These are phyloP conservation scores for Ramicandelaber brevisporus DNA, from an alignment of 192 early-diverging fungal genomes.

Conservation along the genomic window DNA sequence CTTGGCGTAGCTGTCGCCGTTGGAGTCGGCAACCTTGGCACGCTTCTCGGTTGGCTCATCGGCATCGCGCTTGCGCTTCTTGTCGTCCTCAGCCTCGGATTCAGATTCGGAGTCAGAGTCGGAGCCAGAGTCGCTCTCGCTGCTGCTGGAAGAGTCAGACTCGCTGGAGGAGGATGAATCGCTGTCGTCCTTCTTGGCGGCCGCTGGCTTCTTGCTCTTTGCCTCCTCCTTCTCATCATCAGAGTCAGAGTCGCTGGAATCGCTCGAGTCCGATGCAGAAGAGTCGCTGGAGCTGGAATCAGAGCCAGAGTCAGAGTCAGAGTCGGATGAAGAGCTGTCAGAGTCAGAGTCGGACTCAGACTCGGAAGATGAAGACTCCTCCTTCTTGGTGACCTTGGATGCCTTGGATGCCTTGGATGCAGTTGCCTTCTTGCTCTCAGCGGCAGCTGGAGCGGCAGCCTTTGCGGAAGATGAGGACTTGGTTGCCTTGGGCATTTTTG, in stretches of 20 bases:
- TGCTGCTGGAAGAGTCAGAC: constrained; percentile 12
- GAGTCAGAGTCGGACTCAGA: constrained; percentile 3
- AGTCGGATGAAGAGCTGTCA: constrained; percentile 5
- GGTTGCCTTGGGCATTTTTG: no score
- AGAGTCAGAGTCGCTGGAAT: constrained; percentile 16
- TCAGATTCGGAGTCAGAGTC: constrained; percentile 2
- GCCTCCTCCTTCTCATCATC: constrained; percentile 9
- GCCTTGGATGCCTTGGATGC: no score
- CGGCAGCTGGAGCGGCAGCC: no score
- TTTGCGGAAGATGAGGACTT: no score
- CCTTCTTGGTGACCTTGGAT: no score
- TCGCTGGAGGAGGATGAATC: constrained; percentile 2
- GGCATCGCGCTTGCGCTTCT: constrained; percentile 4
- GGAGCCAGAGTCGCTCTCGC: constrained; percentile 3
- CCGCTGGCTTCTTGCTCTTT: constrained; percentile 2
- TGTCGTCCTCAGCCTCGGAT: constrained; percentile 7
- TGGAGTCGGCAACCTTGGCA: constrained; percentile 7
- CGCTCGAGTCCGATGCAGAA: constrained; percentile 6
- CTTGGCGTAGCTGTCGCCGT: constrained; percentile 3
- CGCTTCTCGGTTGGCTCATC: constrained; percentile 7
- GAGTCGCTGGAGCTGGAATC: constrained; percentile 10
- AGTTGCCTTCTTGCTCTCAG: no score
- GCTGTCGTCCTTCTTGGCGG: constrained; percentile 3
- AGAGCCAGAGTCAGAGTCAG: constrained; percentile 10
- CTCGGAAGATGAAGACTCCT: no score